Base-by-base conservation (phyloP, 257 asterid genomes). In the Solanum virginianum region DNA sequence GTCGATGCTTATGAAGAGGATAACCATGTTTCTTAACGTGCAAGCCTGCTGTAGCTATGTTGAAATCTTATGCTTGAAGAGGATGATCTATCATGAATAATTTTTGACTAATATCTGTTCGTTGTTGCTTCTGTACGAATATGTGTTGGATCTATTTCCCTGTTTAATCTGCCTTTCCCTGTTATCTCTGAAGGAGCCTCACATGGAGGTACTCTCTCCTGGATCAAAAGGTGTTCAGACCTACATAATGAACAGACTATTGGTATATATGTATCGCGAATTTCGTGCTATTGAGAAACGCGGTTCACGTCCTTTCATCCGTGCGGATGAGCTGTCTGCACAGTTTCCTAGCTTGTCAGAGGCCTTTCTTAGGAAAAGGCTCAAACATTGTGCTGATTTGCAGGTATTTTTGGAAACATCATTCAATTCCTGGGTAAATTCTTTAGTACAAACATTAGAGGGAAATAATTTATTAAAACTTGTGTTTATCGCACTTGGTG, bases 161-260 rank as follows among this genome's bases (percentile, higher is more conserved):
- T 88, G 62, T 88, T 79, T 79, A 79, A 79, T 79, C 83, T 53
- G 65, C 85, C 85, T 55, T 65, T 53, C 41, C 77, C 86, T 70
- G 47, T 84, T 84, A 74, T 87, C 84, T 80, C 71, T 70, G 85
- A 85, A 97, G 98, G 99, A 97, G 89, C 99, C 99, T 87, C 98
- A 91, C 91, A 91, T 93, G 87, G 98, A 97, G 92, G 98, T 95
- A 71, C 92, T 94, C 94, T 82, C 98, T 55, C 99, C 99, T 88
- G 98, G 95, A 84, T 92, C 98, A 88, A 97, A 97, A 91, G 88
- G 72, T 83, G 93, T 92, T 55, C 99, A 95, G 90, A 87, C 89
- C 83, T 94, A 97, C 91, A 89, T 93, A 72, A 92, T 92, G 98
- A 93, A 95, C 94, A 92, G 98, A 90, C 91, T 97, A 69, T 88